Base-by-base conservation (phyloP, 163 green algal genomes). In the Coccomyxa subellipsoidea region DNA sequence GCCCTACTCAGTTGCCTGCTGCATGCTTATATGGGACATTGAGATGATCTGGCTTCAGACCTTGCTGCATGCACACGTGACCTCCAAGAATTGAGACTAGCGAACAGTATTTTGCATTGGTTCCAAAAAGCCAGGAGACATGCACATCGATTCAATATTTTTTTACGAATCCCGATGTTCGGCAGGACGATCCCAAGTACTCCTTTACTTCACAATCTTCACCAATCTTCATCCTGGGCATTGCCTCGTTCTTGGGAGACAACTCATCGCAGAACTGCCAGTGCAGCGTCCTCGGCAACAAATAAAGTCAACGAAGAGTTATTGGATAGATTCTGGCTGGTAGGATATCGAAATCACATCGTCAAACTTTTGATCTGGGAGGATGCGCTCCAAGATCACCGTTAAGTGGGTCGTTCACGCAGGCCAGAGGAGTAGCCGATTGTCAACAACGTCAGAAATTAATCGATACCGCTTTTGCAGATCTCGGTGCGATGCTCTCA, bases 371-470 rank as follows among this genome's bases (percentile, higher is more conserved):
- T 27, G 27, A 69, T 80, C 47, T 59, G 47, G 47, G 47, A 7
- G 47, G 76, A 10, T 23, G 34, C 1, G 0, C n/a, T 31, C 18
- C 18, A 34, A 27, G 1, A 6, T n/a, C 76, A 47, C 27, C 71
- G 23, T 21, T 69, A 29, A 38, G 10, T 36, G 66, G 32, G 29
- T 4, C 27, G 29, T 23, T 18, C 27, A 8, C 75, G 47, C 47
- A 81, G 77, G 77, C 77, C 3, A 47, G 77, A 32, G 77, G 77
- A 18, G 77, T 81, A 2, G 29, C n/a, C 25, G 77, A 81, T 5
- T 15, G 21, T 7, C 18, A 7, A 34, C 77, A 81, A 53, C 47
- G 77, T 4, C 34, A 32, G 3, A 12, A 18, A n/a, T 31, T 81
- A 6, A 81, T 81, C 47, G 53, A 47, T 4, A 31, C 21, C 5